Conservation (phyloP, 139 green algal species). For the Picochlorum sp. region DNA sequence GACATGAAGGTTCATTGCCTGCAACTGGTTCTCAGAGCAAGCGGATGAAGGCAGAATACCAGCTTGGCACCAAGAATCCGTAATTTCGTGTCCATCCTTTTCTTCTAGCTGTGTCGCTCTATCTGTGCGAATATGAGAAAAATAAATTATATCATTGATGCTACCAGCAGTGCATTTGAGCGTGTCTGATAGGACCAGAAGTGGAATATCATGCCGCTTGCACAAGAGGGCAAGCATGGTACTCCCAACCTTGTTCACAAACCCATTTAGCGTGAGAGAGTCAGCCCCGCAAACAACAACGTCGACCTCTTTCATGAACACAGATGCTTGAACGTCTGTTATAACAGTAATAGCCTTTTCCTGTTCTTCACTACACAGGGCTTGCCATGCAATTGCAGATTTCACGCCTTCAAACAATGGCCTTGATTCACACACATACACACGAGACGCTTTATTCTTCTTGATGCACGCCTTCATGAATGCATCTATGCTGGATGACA, state of each 20-base stretch:
- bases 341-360: neutral
- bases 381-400: neutral
- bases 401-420: neutral
- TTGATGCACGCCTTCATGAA: neutral
- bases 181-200: neutral
- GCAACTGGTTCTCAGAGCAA: neutral
- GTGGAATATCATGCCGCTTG: neutral
- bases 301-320: neutral
- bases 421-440: neutral
- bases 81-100: neutral
- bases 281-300: neutral
- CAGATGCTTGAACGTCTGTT: neutral
- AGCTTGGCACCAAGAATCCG: neutral
- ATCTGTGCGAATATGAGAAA: neutral
- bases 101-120: neutral
- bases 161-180: neutral
- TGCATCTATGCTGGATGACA: neutral
- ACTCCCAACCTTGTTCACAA: neutral
- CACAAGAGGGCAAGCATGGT: neutral
- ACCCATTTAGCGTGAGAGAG: neutral
- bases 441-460: neutral
- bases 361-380: too few relatives aligned
- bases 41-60: neutral
- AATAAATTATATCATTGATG: neutral
- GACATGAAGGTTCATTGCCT: neutral